A percentile compares a stretch with the other conserved stretches of the same genome.
Evolutionary conservation across 129 eudicot genomes (phyloP).

Genomic region (Logfia minima): DNA sequence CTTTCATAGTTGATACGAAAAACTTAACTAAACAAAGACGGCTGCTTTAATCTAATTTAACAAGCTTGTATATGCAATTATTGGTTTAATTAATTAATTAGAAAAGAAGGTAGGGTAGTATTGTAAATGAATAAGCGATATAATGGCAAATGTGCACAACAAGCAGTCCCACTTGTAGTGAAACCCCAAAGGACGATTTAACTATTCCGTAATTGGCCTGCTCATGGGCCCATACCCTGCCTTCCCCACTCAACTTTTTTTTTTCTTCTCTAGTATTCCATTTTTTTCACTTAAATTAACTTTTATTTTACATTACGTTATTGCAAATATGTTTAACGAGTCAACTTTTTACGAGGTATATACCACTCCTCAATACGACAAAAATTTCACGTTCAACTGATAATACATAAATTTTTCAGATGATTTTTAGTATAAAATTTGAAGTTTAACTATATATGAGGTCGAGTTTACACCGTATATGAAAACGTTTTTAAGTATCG

Average conservation of each 20-base stretch:
- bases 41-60: background rate
- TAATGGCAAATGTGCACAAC: conserved; percentile 23
- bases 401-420: too few species aligned
- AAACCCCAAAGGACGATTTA: background rate
- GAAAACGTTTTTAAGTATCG: too few species aligned
- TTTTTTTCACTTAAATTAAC: background rate
- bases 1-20: background rate
- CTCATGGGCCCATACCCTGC: conserved; percentile 19
- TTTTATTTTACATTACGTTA: background rate
- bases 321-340: background rate
- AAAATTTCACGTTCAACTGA: too few species aligned
- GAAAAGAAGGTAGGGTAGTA: background rate
- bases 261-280: background rate
- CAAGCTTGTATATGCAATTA: background rate
- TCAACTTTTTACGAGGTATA: background rate
- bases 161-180: conserved; percentile 4
- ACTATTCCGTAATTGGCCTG: conserved; percentile 31
- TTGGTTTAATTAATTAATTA: background rate
- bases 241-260: background rate
- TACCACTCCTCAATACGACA: background rate
- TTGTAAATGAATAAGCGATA: conserved; percentile 19
- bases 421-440: too few species aligned
- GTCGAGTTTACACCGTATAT: too few species aligned
- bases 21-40: background rate
- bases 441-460: too few species aligned